Evolutionary conservation across 345 rosid species (phyloP).

Genomic region (Bruguiera parviflora): DNA sequence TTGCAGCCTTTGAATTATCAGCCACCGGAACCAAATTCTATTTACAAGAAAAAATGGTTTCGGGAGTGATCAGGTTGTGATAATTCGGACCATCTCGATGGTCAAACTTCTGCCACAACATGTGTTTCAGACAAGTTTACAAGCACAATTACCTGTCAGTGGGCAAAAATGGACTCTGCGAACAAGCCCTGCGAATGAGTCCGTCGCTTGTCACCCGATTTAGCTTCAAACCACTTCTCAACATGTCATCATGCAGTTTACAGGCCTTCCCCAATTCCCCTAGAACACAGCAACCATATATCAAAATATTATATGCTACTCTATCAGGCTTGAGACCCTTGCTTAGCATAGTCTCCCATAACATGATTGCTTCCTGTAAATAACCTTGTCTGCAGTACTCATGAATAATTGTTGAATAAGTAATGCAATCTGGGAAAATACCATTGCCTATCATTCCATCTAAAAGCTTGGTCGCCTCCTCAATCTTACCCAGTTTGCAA

Average conservation of each 20-base stretch:
- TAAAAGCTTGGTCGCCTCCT: slow-evolving; percentile 55
- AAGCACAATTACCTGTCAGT: slow-evolving; percentile 2
- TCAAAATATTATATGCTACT: slow-evolving; percentile 62
- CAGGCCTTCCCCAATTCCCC: slow-evolving; percentile 57
- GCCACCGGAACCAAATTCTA: too few species aligned
- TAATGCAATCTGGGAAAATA: slow-evolving; percentile 72
- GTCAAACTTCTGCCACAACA: too few species aligned
- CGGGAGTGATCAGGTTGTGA: too few species aligned
- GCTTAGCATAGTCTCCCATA: slow-evolving; percentile 69
- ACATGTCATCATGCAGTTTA: slow-evolving; percentile 71
- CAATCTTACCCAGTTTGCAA: slow-evolving; percentile 65
- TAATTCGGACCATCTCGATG: too few species aligned
- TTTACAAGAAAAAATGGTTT: too few species aligned
- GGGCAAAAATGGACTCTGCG: slow-evolving; percentile 1
- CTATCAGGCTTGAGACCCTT: slow-evolving; percentile 68
- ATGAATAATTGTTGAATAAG: slow-evolving; percentile 74
- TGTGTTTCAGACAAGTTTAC: background rate
- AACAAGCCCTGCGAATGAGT: slow-evolving; percentile 18
- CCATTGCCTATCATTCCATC: slow-evolving; percentile 53
- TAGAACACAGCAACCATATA: slow-evolving; percentile 58
- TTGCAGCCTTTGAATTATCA: too few species aligned
- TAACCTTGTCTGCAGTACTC: slow-evolving; percentile 56
- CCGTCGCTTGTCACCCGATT: slow-evolving; percentile 18
- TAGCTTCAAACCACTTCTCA: slow-evolving; percentile 48
- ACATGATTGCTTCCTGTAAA: slow-evolving; percentile 52